Conservation (phyloP, 2,329 filamentous ascomycete genomes). For the Diaporthe sp. region DNA sequence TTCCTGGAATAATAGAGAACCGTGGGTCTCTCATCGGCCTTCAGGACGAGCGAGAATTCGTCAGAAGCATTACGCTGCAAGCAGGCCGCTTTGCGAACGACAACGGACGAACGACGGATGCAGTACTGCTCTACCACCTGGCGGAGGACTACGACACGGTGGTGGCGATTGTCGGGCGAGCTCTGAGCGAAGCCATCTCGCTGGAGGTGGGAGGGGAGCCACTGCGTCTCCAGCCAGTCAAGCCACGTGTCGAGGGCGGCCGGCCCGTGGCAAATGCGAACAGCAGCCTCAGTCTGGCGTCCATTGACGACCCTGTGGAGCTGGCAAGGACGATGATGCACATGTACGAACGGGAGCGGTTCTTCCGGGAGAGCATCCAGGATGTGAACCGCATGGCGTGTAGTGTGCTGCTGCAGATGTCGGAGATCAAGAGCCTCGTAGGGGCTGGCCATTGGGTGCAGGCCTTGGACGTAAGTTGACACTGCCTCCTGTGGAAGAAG, state of each 20-base stretch:
- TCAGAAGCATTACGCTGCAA: slow-evolving; percentile 91
- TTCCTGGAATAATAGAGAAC: slow-evolving; percentile 88
- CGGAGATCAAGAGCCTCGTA: slow-evolving; percentile 67
- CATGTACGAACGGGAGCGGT: slow-evolving; percentile 70
- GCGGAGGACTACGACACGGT: slow-evolving; percentile 96
- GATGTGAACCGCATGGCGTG: slow-evolving; percentile 68
- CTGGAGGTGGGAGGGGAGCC: slow-evolving; percentile 86
- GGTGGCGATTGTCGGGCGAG: slow-evolving; percentile 88
- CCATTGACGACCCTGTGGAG: slow-evolving; percentile 70
- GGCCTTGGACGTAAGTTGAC: slow-evolving; percentile 65
- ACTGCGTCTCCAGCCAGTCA: slow-evolving; percentile 81
- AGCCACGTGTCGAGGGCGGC: slow-evolving; percentile 68
- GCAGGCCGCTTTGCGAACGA: slow-evolving; percentile 94
- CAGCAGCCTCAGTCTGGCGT: slow-evolving; percentile 69
- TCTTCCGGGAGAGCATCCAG: slow-evolving; percentile 69
- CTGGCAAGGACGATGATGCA: slow-evolving; percentile 70
- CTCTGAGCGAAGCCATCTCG: slow-evolving; percentile 88
- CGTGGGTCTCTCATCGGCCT: slow-evolving; percentile 85
- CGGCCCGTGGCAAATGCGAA: slow-evolving; percentile 53
- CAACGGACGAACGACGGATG: slow-evolving; percentile 91
- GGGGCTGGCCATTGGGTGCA: slow-evolving; percentile 66
- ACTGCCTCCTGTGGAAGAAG: neutral
- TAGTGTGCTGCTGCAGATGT: slow-evolving; percentile 68
- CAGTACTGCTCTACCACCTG: slow-evolving; percentile 92
- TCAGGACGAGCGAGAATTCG: slow-evolving; percentile 82